phyloP scores from a whole-genome alignment of 2,329 filamentous ascomycete genomes.

The Arthrobotrys pseudoclavata region DNA sequence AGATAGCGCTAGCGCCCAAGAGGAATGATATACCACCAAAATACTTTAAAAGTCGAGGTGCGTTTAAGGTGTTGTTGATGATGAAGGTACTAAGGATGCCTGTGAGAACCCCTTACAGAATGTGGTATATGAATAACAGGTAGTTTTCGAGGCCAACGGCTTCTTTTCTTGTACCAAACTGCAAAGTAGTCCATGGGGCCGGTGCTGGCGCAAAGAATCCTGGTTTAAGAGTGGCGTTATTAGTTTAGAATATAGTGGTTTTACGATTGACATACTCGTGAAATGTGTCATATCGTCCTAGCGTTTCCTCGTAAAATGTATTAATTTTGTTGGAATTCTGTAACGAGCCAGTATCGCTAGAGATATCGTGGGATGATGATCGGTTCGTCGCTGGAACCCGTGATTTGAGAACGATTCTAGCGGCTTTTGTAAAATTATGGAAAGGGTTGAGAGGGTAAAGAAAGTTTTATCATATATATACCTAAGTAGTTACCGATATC shows the following conservation, averaged over 20 bases:
- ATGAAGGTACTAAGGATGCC: constrained; percentile 8
- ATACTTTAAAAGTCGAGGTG: constrained; percentile 21
- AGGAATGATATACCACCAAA: constrained; percentile 29
- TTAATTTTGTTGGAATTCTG: neutral
- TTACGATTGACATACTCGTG: neutral
- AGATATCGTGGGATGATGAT: neutral
- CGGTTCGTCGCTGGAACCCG: neutral
- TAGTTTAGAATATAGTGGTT: neutral
- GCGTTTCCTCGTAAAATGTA: neutral
- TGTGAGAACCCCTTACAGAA: constrained; percentile 31
- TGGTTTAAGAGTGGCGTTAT: neutral
- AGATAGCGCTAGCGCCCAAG: constrained; percentile 29
- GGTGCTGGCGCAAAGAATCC: constrained; percentile 13
- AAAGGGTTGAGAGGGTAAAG: neutral
- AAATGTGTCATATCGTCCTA: neutral
- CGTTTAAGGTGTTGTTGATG: constrained; percentile 26
- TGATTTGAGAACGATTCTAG: neutral
- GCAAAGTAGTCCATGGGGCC: constrained; percentile 20
- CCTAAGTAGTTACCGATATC: neutral
- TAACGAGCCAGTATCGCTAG: neutral
- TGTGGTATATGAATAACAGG: constrained; percentile 31
- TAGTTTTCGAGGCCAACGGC: constrained; percentile 13
- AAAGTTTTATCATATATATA: neutral
- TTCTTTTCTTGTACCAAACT: constrained; percentile 25
- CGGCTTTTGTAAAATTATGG: neutral